Evolutionary conservation across 306 rosid species (phyloP), one percentile per base, ranked within the genome.

Genomic region (Hippophae rhamnoides): DNA sequence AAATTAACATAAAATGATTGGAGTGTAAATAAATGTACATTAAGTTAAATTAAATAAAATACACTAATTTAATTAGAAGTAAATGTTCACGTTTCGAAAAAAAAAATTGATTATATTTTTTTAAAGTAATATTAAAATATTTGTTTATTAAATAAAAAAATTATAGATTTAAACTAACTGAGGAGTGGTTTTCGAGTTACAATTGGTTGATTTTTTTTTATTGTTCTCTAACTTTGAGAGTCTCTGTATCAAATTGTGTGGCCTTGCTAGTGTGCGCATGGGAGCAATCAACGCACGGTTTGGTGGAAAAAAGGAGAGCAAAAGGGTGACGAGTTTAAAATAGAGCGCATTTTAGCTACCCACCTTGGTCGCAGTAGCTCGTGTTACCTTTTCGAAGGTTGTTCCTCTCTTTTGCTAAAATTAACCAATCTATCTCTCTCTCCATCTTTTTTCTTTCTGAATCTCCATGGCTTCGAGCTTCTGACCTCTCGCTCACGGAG

Each of bases 341-440:
- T 13, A 47, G 74, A 54, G 78, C 54, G 75, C 73, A 70, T 59
- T 56, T 60, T 69, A 67, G 76, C 70, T 31, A 57, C 59, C 67
- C 84, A 68, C 64, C 68, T 53, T 57, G 50, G 73, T 62, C 71
- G 74, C 82, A 46, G 45, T 41, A 70, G 65, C 68, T 69, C 62
- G 73, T 56, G 66, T 66, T 66, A 70, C 62, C 47, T 18, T 11
- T 27, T 27, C 65, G 69, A 64, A 64, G 68, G 62, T 56, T 43
- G 43, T 7, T 14, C 13, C 42, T 18, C 25, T 42, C 59, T 23
- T 52, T 58, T 13, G 65, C 53, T 56, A 1, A 47, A 26, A 60
- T 13, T 9, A 66, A 66, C 26, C 53, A 50, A 71, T 48, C 10
- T 48, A 61, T 51, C 40, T 61, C 26, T 38, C 54, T 47, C 6